Evolutionary conservation across 257 asterid species (phyloP), one percentile per base, ranked within the genome.

Genomic region (Nicotiana obtusifolia): DNA sequence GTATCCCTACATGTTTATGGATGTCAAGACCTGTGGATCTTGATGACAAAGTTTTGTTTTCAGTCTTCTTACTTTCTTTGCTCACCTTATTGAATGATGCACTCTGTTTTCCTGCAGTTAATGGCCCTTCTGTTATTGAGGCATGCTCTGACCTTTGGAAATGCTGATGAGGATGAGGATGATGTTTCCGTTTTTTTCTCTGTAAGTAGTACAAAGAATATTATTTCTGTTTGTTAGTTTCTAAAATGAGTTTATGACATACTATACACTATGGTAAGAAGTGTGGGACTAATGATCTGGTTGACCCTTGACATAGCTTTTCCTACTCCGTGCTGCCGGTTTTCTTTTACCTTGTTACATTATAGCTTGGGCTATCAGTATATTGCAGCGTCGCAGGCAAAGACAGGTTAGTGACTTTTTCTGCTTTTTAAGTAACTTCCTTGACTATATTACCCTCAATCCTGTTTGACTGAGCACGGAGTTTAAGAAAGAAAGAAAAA

Each of bases 121-220:
- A 82, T 89, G 88, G 90, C 90, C 66, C 89, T 89, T 83, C 88
- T 89, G 64, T 88, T 89, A 69, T 76, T 89, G 83, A 89, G 90
- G 85, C 92, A 89, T 59, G 88, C 92, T 83, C 79, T 89, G 78
- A 81, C 78, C 17, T 73, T 86, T 62, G 89, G 89, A 84, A 71
- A 87, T 76, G 87, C 82, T 47, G 88, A 87, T 41, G 88, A 81
- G 20, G 89, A 86, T 30, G 92, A 89, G 14, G 89, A 87, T 83
- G 92, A 89, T 65, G 76, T 85, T 75, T 86, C 88, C 17, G 83
- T 90, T 59, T 82, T 89, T 83, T 87, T 89, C 80, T 75, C 89
- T 8, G 92, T 89, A 87, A 68, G 90, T 81, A 78, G 31, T 24
- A 22, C 5, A 61, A 19, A 5, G 11, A 77, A 64, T 35, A 56